These are phyloP conservation scores for Leccinum barrowsii DNA, from an alignment of 768 basidiomycete genomes.

Conservation along the genomic window DNA sequence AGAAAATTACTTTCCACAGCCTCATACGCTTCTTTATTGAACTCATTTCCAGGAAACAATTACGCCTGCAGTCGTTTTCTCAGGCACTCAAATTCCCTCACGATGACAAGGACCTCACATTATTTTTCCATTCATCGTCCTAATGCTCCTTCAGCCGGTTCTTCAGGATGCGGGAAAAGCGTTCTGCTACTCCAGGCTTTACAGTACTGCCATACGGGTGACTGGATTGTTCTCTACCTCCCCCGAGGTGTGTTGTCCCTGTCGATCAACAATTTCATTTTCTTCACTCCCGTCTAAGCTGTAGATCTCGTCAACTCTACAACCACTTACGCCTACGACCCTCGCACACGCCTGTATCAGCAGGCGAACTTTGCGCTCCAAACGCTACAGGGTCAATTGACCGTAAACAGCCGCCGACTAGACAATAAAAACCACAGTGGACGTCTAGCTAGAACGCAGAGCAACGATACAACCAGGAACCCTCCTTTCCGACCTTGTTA, in stretches of 20 bases:
- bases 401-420: conserved; percentile 47
- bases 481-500: conserved; percentile 50
- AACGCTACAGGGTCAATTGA: conserved; percentile 57
- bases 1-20: conserved; percentile 13
- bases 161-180: conserved; percentile 68
- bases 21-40: neutral
- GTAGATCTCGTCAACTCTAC: conserved; percentile 70
- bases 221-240: conserved; percentile 84
- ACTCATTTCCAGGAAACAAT: conserved; percentile 24
- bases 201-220: conserved; percentile 59
- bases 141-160: conserved; percentile 49
- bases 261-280: neutral
- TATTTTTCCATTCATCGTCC: conserved; percentile 17
- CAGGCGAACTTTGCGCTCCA: conserved; percentile 66
- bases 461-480: conserved; percentile 46
- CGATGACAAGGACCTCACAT: conserved; percentile 38
- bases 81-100: conserved; percentile 44
- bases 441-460: conserved; percentile 47
- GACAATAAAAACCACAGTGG: conserved; percentile 28
- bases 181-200: conserved; percentile 74
- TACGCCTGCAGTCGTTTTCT: conserved; percentile 35
- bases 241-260: conserved; percentile 57
- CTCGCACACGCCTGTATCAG: conserved; percentile 70
- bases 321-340: conserved; percentile 68
- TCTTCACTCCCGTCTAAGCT: conserved; percentile 31